Conservation (phyloP, 306 rosid genomes). For the Trifolium dubium region DNA sequence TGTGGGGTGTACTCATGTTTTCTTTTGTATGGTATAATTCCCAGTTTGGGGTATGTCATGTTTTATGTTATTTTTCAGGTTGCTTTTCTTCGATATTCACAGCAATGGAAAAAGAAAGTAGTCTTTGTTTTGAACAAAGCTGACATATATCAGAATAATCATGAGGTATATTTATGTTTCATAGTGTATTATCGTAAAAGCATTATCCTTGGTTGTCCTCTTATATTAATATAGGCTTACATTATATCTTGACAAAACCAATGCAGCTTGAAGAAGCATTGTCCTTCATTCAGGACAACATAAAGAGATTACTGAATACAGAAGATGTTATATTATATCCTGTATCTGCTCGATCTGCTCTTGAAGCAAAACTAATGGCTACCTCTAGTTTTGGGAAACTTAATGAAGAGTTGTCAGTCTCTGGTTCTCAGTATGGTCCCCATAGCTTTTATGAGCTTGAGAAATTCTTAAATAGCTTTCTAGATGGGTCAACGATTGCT, state of each 20-base stretch:
- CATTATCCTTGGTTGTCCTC: conserved; percentile 15
- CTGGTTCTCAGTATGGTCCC: conserved; percentile 60
- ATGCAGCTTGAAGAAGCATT: conserved; percentile 94
- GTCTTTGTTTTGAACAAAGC: conserved; percentile 92
- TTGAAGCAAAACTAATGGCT: conserved; percentile 74
- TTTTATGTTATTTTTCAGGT: conserved; percentile 64
- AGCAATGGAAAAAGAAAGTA: conserved; percentile 98
- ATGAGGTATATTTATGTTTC: conserved; percentile 62
- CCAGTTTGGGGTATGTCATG: conserved; percentile 23
- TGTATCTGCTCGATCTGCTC: conserved; percentile 91
- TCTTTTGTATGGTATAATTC: conserved; percentile 23
- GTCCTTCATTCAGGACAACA: conserved; percentile 76
- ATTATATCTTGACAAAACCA: conserved; percentile 39
- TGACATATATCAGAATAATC: conserved; percentile 76
- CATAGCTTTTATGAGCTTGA: conserved; percentile 73
- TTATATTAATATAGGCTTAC: not conserved
- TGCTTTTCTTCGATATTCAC: conserved; percentile 87
- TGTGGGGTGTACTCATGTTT: conserved; percentile 20
- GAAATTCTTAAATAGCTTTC: conserved; percentile 74
- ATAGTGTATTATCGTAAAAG: conserved; percentile 13
- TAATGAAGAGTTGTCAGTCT: conserved; percentile 44
- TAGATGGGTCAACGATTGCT: conserved; percentile 82
- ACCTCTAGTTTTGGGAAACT: conserved; percentile 51
- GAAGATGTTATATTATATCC: conserved; percentile 82
- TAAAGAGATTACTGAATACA: conserved; percentile 69